A percentile compares a stretch with the other conserved stretches of the same genome.
Conservation (phyloP, 1,284 basidiomycete species). For the Papiliotrema nemorosa region DNA sequence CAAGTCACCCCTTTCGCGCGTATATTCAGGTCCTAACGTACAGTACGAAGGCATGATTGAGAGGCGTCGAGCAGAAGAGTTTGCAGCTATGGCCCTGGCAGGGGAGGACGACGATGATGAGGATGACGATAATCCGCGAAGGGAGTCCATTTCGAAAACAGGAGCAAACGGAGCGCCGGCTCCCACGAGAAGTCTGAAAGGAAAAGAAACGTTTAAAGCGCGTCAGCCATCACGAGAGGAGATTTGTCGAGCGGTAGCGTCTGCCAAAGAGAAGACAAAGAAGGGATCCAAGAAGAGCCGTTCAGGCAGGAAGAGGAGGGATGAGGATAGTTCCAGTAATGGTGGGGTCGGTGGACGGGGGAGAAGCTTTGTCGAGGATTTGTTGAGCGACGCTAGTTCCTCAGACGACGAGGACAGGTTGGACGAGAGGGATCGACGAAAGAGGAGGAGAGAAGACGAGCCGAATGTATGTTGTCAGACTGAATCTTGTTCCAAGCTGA, state of each 20-base stretch:
- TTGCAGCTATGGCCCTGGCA: constrained; percentile 42
- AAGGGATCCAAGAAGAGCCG: not conserved
- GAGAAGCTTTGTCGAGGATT: constrained; percentile 31
- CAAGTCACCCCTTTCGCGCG: constrained; percentile 7
- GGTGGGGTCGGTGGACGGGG: no score
- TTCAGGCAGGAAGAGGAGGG: not conserved
- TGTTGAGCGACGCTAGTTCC: constrained; percentile 15
- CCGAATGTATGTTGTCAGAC: not conserved
- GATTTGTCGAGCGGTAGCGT: not conserved
- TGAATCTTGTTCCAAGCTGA: not conserved
- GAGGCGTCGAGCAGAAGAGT: constrained; percentile 45
- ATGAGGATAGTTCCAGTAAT: no score
- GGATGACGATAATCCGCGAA: constrained; percentile 27
- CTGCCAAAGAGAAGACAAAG: constrained; percentile 8
- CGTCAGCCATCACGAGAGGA: constrained; percentile 13
- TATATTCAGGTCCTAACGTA: not conserved
- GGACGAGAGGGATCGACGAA: not conserved
- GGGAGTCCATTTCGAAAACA: constrained; percentile 10
- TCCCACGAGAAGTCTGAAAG: constrained; percentile 35
- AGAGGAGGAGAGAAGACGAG: not conserved
- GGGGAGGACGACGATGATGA: constrained; percentile 45
- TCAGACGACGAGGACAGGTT: constrained; percentile 4
- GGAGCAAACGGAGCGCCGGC: constrained; percentile 9
- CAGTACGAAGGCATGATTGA: constrained; percentile 49
- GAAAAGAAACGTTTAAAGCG: constrained; percentile 43